Base-by-base conservation (phyloP, 257 asterid genomes). In the Euphrasia confusa region DNA sequence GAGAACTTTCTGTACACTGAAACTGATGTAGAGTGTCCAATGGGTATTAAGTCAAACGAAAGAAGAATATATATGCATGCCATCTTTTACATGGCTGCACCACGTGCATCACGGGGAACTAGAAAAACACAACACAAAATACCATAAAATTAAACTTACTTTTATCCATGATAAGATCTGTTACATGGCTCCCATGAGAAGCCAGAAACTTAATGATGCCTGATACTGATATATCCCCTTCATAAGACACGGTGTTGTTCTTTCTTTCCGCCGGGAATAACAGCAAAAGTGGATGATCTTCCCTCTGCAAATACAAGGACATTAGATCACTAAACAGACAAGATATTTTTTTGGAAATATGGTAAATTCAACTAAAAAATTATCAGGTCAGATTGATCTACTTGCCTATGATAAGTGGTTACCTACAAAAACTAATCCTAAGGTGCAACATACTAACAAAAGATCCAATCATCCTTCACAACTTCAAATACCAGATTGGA, bases 251-350 rank as follows among this genome's bases (percentile, higher is more conserved):
- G 0, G 87, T 65, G 63, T 79, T 65, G 64, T 79, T 74, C 78
- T 88, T 86, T 73, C 71, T 75, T 68, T 72, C 83, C 17, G 92
- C 88, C 7, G 96, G 98, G 74, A 88, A 86, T 78, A 91, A 64
- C 68, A 91, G 71, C 75, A 91, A 70, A 61, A 77, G 83, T 64
- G 98, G 96, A 82, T 88, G 86, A 50, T 85, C 75, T 70, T 91
- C 95, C 80, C 87, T 81, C 96, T 91, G 96, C 85, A 77, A 60
- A 67, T 64, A 67, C 57, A 59, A 55, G 62, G 57, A 67, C 57
- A 64, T 63, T 37, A 68, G 60, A 55, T 42, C 45, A 53, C 54
- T 42, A 61, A 70, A 45, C 64, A 33, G 58, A 30, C 40, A 44
- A 59, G 64, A 27, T 21, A 70, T 74, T 40, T 30, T 39, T 50